Base-by-base conservation (phyloP, 2,329 filamentous ascomycete species). In the Mycocentrospora acerina region DNA sequence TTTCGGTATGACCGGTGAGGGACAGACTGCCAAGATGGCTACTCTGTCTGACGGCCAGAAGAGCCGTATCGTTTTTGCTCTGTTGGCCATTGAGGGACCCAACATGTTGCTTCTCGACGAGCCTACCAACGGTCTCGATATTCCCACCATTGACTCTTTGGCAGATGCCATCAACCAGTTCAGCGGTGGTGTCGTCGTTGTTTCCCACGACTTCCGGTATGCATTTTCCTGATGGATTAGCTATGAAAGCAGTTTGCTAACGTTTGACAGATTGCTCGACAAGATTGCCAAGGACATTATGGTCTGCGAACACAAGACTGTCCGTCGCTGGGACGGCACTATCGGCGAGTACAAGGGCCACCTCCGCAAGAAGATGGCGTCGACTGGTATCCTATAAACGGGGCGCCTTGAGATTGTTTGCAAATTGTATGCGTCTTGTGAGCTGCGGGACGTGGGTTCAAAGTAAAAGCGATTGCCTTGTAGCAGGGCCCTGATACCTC, bases 221-320 rank as follows among this genome's bases (percentile, higher is more conserved):
- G 83, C n/a, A n/a, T 62, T 34, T 11, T 31, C 11, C 24, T 9
- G 14, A 7, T 3, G n/a, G 5, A 24, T 17, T 5, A 12, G 17
- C 14, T 3, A 17, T 31, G n/a, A 11, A 7, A 31, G 29, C 8
- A 13, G 31, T 33, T 29, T 45, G 45, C 71, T 74, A 60, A 76
- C 55, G 24, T n/a, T 40, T 32, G 24, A 33, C 58, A 94, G 91
- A 78, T 78, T 98, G 63, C 83, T 98, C 53, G 93, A 98, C 82
- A 96, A 95, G 80, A 97, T 98, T 70, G 93, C 93, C 59, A 98
- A 98, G 81, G 89, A 98, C 71, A 98, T 98, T 72, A 83, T 98
- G 75, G 93, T 98, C 40, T 98, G 94, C 73, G 93, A 98, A 76
- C 90, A 98, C 83, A 90, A 90, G 80, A 90, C 90, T 11, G 90